Evolutionary conservation across 208 protist species (phyloP).

Genomic region (Wallacemonas sp.): DNA sequence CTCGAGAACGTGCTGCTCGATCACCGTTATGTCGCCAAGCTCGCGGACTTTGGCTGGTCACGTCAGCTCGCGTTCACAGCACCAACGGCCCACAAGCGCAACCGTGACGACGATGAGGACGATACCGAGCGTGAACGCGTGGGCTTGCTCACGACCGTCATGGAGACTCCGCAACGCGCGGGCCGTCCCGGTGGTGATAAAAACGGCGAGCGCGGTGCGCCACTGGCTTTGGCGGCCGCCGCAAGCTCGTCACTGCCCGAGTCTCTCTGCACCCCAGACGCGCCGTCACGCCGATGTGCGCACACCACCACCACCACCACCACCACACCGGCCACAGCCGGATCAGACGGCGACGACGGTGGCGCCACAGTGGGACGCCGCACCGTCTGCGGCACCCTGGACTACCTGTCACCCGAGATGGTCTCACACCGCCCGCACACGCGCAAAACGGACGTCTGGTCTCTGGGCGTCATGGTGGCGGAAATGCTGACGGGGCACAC

Average conservation of each 20-base stretch:
- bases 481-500: slow-evolving; percentile 82
- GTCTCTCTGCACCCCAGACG: no score
- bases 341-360: background rate
- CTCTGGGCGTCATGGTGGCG: slow-evolving; percentile 79
- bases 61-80: slow-evolving; percentile 16
- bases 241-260: no score
- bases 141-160: background rate
- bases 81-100: background rate
- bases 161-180: no score
- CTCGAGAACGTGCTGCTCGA: slow-evolving; percentile 89
- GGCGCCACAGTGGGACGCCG: slow-evolving; percentile 17
- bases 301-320: background rate
- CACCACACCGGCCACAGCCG: no score
- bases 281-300: no score
- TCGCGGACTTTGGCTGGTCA: slow-evolving; percentile 99
- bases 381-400: slow-evolving; percentile 97
- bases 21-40: slow-evolving; percentile 89
- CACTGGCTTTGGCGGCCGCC: no score
- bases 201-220: no score
- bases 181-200: no score
- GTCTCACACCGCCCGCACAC: slow-evolving; percentile 62
- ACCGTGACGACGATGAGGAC: background rate
- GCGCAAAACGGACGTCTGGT: slow-evolving; percentile 85
- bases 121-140: background rate
- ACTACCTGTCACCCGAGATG: slow-evolving; percentile 99